Evolutionary conservation across 441 rosid species (phyloP), one percentile per base, ranked within the genome.

Genomic region (Oxalis stricta): DNA sequence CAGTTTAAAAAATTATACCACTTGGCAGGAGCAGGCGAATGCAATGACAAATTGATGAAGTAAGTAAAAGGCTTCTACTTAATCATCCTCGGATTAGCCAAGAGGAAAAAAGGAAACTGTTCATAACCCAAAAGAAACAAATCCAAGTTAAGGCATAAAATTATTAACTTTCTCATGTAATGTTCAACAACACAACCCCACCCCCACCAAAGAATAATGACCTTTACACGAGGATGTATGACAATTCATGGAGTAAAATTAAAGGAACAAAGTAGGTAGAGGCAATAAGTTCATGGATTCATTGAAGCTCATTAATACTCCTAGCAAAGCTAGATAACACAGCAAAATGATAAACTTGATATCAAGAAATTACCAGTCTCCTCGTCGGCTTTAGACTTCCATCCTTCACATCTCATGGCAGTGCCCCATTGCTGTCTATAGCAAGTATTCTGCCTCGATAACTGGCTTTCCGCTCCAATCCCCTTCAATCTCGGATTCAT

Each of bases 361-460:
- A 26, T 11, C 4, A 6, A 26, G 7, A 8, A 26, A 8, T 26
- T 34, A 82, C 92, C 86, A 9, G 77, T 74, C 64, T 89, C 97
- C 47, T 85, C 92, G 23, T 82, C 89, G 28, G 81, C 72, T 52
- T 50, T 75, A 36, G 96, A 80, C 29, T 68, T 65, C 75, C 77
- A 74, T 13, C 98, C 95, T 58, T 91, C 82, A 33, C 96, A 91
- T 0, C 98, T 68, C 60, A 69, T 55, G 16, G 85, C 70, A 5
- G 71, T 44, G 1, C 98, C 98, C 98, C 98, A 91, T 56, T 86
- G 96, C 96, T 82, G 83, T 48, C 96, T 46, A 30, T 91, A 91
- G 45, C 98, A 91, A 48, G 98, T 91, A 45, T 91, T 91, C 63
- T 71, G 94, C 69, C n/a, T 91, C 98, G 59, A 91, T 91, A 52